Evolutionary conservation across 1,284 basidiomycete genomes (phyloP).

Genomic region (Coniophora puteana): DNA sequence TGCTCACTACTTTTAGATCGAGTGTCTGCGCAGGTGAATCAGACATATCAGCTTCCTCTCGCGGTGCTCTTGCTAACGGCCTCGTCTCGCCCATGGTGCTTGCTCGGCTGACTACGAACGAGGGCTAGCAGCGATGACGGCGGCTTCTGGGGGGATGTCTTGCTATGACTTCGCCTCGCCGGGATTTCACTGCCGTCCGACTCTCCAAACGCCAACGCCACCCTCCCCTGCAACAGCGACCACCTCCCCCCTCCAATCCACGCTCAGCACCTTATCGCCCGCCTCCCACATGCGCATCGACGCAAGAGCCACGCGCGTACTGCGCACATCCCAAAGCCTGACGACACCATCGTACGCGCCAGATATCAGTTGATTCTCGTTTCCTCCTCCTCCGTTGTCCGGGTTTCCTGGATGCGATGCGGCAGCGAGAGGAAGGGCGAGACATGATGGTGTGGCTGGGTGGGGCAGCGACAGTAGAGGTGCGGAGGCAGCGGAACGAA

Average conservation of each 20-base stretch:
- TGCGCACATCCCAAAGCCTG: constrained; percentile 86
- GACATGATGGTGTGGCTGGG: constrained; percentile 70
- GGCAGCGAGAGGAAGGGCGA: constrained; percentile 44
- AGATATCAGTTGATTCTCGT: constrained; percentile 64
- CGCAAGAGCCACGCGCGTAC: constrained; percentile 57
- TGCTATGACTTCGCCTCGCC: too few relatives aligned
- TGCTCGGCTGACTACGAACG: too few relatives aligned
- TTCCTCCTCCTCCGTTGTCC: neutral
- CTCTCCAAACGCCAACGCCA: constrained; percentile 78
- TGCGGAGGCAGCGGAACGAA: constrained; percentile 44
- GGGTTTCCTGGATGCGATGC: neutral
- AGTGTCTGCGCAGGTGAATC: too few relatives aligned
- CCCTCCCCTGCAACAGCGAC: constrained; percentile 82
- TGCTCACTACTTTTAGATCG: too few relatives aligned
- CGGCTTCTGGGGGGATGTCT: too few relatives aligned
- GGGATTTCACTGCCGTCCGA: too few relatives aligned
- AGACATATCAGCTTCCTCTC: too few relatives aligned
- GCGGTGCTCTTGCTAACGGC: too few relatives aligned
- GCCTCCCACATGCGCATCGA: constrained; percentile 64
- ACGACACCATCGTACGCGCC: constrained; percentile 84
- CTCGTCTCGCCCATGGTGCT: too few relatives aligned
- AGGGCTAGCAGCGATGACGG: too few relatives aligned
- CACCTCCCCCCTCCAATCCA: constrained; percentile 75
- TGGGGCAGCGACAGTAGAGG: constrained; percentile 58
- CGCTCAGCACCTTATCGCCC: constrained; percentile 59